Conservation (phyloP, 306 rosid species). For the Alnus glutinosa region DNA sequence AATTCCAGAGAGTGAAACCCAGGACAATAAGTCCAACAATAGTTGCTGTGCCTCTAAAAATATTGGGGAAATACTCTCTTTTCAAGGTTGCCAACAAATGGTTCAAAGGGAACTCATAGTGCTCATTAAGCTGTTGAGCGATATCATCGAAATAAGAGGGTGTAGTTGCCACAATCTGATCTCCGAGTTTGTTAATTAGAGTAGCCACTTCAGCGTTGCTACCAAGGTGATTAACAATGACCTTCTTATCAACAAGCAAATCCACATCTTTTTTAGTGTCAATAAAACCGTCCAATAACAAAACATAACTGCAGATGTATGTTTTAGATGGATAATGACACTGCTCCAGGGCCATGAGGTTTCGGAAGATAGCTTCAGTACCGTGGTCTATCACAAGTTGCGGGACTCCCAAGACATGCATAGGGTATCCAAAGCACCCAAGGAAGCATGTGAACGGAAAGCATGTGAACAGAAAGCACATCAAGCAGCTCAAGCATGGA, state of each 20-base stretch:
- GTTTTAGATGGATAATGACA: not conserved
- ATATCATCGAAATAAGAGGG: slow-evolving; percentile 4
- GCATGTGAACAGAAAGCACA: no score
- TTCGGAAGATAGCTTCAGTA: not conserved
- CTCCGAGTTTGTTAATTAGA: slow-evolving; percentile 19
- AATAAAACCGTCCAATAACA: slow-evolving; percentile 21
- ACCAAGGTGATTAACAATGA: slow-evolving; percentile 23
- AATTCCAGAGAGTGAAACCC: no score
- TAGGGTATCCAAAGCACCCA: not conserved
- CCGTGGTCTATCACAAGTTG: no score
- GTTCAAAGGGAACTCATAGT: slow-evolving; percentile 16
- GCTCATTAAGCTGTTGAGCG: not conserved
- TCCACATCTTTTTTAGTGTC: slow-evolving; percentile 28
- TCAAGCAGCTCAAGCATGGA: no score
- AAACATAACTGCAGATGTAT: slow-evolving; percentile 30
- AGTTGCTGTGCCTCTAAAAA: no score
- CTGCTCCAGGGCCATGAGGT: slow-evolving; percentile 30
- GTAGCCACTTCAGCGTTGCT: slow-evolving; percentile 16
- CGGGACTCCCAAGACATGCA: not conserved
- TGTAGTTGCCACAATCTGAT: not conserved
- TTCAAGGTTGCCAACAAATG: slow-evolving; percentile 14
- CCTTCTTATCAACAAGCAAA: slow-evolving; percentile 13
- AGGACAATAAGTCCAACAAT: no score
- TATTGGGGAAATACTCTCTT: not conserved
- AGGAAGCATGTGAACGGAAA: not conserved